Base-by-base conservation (phyloP, 495 filamentous ascomycete genomes). In the Aspergillus funiculosus region DNA sequence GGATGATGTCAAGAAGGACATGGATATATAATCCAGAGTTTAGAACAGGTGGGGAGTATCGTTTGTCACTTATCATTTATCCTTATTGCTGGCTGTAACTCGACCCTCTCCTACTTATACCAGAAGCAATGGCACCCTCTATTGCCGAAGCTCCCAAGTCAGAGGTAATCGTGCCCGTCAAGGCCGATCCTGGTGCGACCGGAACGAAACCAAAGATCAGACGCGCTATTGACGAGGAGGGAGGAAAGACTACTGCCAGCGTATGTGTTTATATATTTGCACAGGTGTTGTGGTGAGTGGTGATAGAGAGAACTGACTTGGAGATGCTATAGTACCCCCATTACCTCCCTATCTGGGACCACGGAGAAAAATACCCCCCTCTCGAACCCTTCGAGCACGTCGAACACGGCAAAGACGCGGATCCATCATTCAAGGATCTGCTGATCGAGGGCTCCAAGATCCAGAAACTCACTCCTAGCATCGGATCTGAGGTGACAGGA, bases 401-500 rank as follows among this genome's bases (percentile, higher is more conserved):
- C 40, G 87, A 94, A 34, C 85, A 82, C 56, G 87, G 86, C 41
- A 76, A 77, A 40, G 74, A 82, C 46, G 86, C 87, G 24, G 84
- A 91, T 60, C 65, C 75, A 8, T 64, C 70, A 6, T 85, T 78
- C 58, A 74, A 75, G 5, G 81, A 89, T 32, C 79, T 94, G 3
- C 74, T 92, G 11, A 57, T 69, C 2, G 52, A 63, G 18, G 57
- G 46, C 0, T 57, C 59, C 14, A 53, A 46, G 6, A 69, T 71
- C 6, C 53, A 71, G 17, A 68, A 89, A 40, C 68, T 90, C 13
- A 87, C 86, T 2, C 81, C 85, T 3, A 80, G 76, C 38, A 87
- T 84, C 52, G 88, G 88, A 30, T 79, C 83, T 9, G 86, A 87
- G 65, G 72, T 94, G 30, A 69, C 64, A n/a, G 86, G 86, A 21